Base-by-base conservation (phyloP, 331 rosid species). In the Quercus lobata region DNA sequence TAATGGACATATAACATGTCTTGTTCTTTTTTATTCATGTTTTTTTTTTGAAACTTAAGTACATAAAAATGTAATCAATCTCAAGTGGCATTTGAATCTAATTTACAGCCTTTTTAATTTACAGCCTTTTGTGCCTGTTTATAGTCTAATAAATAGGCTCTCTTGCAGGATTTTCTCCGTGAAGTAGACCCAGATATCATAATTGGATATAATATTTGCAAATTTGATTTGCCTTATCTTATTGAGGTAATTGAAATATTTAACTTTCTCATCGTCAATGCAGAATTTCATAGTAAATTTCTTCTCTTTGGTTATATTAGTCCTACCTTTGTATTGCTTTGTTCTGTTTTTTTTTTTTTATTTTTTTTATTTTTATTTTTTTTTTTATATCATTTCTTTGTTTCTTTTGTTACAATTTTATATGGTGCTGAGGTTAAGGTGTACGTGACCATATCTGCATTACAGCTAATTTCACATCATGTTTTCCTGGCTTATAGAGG, bases 191-290 rank as follows among this genome's bases (percentile, higher is more conserved):
- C 99, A 76, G 99, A 95, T 90, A 81, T 95, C 83, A 89, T 95
- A 76, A 95, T 95, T 89, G 99, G 99, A 84, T 95, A 95, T 86
- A 95, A 95, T 84, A 93, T 95, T 77, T 95, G 99, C 89, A 95
- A 95, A 90, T 95, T 95, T 85, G 99, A 95, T 87, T 76, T 92
- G 87, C 98, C 98, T 19, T 95, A 95, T 91, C 93, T 95, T 74
- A 90, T 93, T 71, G 96, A 95, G 97, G 98, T 95, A 84, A 73
- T 54, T 82, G 75, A 72, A 15, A 53, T 54, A 34, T 18, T 55
- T 41, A 21, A 55, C 55, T 80, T 71, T 84, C 56, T 83, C 57
- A 75, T 73, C 41, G 30, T 66, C 71, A 37, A 46, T 73, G 34
- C 41, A 44, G 24, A 60, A 34, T 54, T 25, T 60, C 46, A 66